phyloP scores from a whole-genome alignment of 331 rosid genomes.

The Pyracantha coccinea region DNA sequence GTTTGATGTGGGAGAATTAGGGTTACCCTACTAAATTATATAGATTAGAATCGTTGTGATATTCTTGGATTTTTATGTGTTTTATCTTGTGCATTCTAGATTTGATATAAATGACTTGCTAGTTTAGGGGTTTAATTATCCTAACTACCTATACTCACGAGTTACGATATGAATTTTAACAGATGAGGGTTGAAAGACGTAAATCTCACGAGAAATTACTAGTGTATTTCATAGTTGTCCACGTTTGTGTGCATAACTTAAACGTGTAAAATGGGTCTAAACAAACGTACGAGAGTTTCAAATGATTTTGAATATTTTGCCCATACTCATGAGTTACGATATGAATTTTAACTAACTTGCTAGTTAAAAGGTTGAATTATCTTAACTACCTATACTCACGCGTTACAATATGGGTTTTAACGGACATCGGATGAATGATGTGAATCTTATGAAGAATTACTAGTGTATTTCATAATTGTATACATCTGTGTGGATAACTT shows the following conservation, averaged over 20 bases:
- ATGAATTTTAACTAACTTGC: too few species aligned
- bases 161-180: too few species aligned
- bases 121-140: background rate
- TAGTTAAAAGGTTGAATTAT: too few species aligned
- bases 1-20: background rate
- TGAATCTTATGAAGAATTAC: background rate
- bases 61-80: background rate
- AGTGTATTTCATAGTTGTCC: too few species aligned
- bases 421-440: background rate
- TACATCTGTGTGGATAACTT: too few species aligned
- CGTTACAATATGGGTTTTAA: background rate
- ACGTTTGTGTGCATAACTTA: too few species aligned
- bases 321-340: background rate
- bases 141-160: background rate
- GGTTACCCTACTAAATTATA: too few species aligned
- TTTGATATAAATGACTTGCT: background rate
- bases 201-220: too few species aligned
- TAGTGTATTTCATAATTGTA: background rate
- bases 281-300: too few species aligned
- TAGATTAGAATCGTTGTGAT: background rate
- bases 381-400: too few species aligned
- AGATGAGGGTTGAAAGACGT: accelerated
- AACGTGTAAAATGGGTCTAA: too few species aligned
- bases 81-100: background rate
- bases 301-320: too few species aligned